These are phyloP conservation scores for Beauveria sp. DNA, from an alignment of 2,329 filamentous ascomycete genomes.

Conservation along the genomic window DNA sequence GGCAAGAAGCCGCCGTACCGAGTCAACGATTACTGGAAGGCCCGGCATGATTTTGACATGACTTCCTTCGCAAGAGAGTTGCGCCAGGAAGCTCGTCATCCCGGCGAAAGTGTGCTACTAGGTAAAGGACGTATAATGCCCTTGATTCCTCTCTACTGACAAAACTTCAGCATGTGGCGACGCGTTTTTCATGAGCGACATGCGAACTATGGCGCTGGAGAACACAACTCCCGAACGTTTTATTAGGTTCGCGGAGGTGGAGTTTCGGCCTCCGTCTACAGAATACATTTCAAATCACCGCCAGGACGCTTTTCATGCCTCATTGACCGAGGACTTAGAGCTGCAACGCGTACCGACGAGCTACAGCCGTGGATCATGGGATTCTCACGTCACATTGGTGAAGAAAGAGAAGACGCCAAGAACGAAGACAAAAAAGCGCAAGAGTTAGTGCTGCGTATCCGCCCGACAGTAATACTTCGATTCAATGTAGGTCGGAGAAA, in stretches of 20 bases:
- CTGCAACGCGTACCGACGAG: not conserved
- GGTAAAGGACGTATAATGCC: not conserved
- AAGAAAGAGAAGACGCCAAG: not conserved
- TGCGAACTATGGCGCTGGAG: not conserved
- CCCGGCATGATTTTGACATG: not conserved
- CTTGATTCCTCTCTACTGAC: not conserved
- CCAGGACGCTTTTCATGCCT: too few species aligned
- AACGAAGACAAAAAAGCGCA: not conserved
- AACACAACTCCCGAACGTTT: not conserved
- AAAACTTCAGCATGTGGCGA: not conserved
- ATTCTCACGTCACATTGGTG: not conserved
- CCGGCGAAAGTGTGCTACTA: not conserved
- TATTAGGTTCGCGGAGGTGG: not conserved
- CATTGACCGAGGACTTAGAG: not conserved
- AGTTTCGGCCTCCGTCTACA: not conserved
- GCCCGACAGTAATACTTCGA: too few species aligned
- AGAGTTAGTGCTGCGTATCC: not conserved
- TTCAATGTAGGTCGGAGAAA: too few species aligned
- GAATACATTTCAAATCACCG: not conserved
- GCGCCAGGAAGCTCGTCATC: not conserved
- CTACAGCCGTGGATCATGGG: not conserved
- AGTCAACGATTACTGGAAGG: not conserved
- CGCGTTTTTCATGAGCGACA: not conserved
- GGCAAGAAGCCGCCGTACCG: not conserved
- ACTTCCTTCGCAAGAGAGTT: not conserved